Evolutionary conservation across 495 filamentous ascomycete genomes (phyloP), one percentile per base, ranked within the genome.

Genomic region (Melanomma pulvis-pyrius): DNA sequence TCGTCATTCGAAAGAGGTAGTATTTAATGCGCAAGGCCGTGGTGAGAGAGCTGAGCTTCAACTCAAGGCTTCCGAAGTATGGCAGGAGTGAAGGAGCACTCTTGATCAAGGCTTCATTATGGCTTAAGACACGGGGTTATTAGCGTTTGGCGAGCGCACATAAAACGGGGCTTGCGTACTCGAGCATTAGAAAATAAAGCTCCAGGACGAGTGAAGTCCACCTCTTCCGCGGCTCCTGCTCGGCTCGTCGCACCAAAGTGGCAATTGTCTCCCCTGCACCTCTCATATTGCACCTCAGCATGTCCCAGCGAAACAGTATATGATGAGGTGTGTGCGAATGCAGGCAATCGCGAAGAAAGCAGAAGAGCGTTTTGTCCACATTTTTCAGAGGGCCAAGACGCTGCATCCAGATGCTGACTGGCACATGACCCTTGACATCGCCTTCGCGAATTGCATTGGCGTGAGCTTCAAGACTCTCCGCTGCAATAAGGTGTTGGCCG

Each of bases 1-100:
- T 15, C 51, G 51, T 54, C 25, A 54, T 54, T 1, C 51, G 51
- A 17, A 54, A 54, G 13, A 54, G 51, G 26, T 54, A 54, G 51
- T 54, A 54, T 9, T 32, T 3, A n/a, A 54, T 54, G 11, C 51
- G 51, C 13, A 54, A 19, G 51, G 51, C 51, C 13, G 29, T 54
- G 9, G 51, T 26, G 17, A 54, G 51, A 30, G 51, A 24, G 28
- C 51, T 54, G 8, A 54, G 51, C 51, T 54, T 26, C 17, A 32
- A 17, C 15, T 54, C 51, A 26, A 54, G 51, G 22, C 51, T 54
- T 8, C 51, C 51, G 26, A 54, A 17, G 8, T 54, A 32, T 5
- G 51, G 51, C 26, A 29, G 24, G 51, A 54, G 51, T 11, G 22
- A 29, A 5, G 51, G 28, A 6, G 24, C 28, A 13, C 24, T 54